Base-by-base conservation (phyloP, 306 rosid species). In the Trifolium dubium region DNA sequence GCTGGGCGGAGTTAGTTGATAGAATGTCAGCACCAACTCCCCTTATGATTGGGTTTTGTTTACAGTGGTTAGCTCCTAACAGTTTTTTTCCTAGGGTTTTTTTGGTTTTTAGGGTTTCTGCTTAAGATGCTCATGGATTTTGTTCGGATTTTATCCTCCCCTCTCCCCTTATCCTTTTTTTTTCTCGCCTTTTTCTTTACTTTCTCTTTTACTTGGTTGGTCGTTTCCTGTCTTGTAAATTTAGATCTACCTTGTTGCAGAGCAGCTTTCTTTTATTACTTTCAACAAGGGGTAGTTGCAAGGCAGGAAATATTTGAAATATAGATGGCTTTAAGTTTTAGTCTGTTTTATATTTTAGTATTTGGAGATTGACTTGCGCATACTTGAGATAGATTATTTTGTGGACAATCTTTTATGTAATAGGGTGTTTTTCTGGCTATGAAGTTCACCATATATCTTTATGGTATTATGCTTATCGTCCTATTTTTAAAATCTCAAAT, bases 271-370 rank as follows among this genome's bases (percentile, higher is more conserved):
- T 77, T 75, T 84, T 88, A 81, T 86, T 73, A 78, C 71, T 87
- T 77, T 82, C 79, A 71, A 81, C 91, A 74, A 73, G 88, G 81
- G 92, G 87, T 86, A 86, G 93, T 82, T 83, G 87, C 92, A 88
- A 85, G 96, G 84, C 87, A 89, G 97, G 96, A 87, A 81, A 85
- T 87, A 85, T 77, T 86, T 86, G 85, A 88, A 88, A 84, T 89
- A 89, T 86, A 89, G 87, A 81, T 82, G 71, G 83, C 13, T 79
- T 84, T 70, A 67, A 44, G 54, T 76, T 55, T 50, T 61, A 32
- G 72, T 43, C 5, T 28, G 67, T 31, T 29, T n/a, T 39, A 14
- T 29, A 5, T 18, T 44, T 4, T 72, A 18, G 31, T 4, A 11
- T 56, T 55, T 12, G 61, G 46, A 67, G 78, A 77, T 79, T 76